These are phyloP conservation scores for Malus sylvestris DNA, from an alignment of 306 rosid genomes.

Conservation along the genomic window DNA sequence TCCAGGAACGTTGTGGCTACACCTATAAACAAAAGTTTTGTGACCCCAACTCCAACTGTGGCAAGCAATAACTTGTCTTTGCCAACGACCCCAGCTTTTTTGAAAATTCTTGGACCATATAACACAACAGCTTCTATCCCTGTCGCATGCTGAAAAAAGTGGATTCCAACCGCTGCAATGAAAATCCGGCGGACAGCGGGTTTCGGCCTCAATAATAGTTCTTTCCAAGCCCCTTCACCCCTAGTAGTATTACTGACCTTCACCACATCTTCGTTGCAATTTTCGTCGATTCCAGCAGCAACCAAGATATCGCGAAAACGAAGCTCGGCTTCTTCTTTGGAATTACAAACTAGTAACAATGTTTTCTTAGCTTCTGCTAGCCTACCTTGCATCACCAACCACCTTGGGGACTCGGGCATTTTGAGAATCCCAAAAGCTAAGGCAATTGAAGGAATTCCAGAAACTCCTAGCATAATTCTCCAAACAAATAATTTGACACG, in stretches of 20 bases:
- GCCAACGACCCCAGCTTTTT: conserved; percentile 49
- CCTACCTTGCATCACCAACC: conserved; percentile 69
- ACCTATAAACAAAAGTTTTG: conserved; percentile 36
- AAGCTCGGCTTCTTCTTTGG: conserved; percentile 43
- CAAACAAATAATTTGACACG: conserved; percentile 58
- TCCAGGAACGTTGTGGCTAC: conserved; percentile 51
- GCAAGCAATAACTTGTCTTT: conserved; percentile 62
- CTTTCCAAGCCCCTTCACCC: conserved; percentile 61
- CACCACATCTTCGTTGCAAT: conserved; percentile 15
- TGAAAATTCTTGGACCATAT: conserved; percentile 76
- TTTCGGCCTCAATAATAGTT: conserved; percentile 45
- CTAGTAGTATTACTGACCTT: neutral
- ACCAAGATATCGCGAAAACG: conserved; percentile 54
- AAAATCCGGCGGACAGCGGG: conserved; percentile 59
- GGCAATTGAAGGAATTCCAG: conserved; percentile 56
- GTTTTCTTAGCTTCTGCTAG: conserved; percentile 42
- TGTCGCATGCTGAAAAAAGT: conserved; percentile 66
- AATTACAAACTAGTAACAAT: conserved; percentile 29
- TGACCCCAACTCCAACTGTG: conserved; percentile 61
- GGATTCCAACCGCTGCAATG: conserved; percentile 59
- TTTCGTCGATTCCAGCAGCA: conserved; percentile 46
- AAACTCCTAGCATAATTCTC: conserved; percentile 81
- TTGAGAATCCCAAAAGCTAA: conserved; percentile 38
- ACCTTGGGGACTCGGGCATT: conserved; percentile 93
- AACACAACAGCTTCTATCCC: conserved; percentile 81